Percentiles rank a stretch among this genome's conserved stretches.
phyloP scores from a whole-genome alignment of 2,329 filamentous ascomycete species.

The Stemphylium vesicarium region DNA sequence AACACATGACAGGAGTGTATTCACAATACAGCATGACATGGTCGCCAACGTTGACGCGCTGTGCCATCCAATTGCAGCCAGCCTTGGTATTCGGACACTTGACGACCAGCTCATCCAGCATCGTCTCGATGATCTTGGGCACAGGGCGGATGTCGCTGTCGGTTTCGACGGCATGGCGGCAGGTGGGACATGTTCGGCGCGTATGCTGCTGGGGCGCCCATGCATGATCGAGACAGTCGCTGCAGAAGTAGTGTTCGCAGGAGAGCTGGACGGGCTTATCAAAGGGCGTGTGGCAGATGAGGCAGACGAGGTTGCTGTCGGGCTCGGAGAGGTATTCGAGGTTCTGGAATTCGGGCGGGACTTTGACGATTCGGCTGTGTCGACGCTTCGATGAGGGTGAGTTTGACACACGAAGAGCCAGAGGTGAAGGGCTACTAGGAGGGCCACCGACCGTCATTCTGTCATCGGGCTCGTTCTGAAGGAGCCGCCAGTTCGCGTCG shows the following conservation, averaged over 20 bases:
- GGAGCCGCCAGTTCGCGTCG: conserved; percentile 34
- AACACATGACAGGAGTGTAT: conserved; percentile 61
- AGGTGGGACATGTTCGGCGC: conserved; percentile 61
- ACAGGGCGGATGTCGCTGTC: conserved; percentile 46
- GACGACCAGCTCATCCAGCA: conserved; percentile 67
- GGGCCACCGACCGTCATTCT: conserved; percentile 45
- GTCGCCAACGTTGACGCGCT: conserved; percentile 63
- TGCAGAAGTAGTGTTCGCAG: conserved; percentile 70
- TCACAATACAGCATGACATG: conserved; percentile 68
- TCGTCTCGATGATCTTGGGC: conserved; percentile 64
- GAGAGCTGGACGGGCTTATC: conserved; percentile 63
- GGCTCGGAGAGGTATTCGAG: conserved; percentile 64
- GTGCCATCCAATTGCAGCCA: conserved; percentile 61
- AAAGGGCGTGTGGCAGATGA: conserved; percentile 69
- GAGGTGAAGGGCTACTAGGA: conserved; percentile 47
- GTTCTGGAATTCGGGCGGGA: conserved; percentile 60
- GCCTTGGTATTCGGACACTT: conserved; percentile 62
- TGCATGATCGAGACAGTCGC: conserved; percentile 59
- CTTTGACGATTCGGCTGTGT: conserved; percentile 40
- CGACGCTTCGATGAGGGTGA: conserved; percentile 47
- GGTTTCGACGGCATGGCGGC: conserved; percentile 55
- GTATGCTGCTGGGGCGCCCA: conserved; percentile 40
- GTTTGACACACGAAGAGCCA: conserved; percentile 48
- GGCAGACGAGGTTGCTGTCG: conserved; percentile 67
- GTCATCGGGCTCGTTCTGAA: conserved; percentile 25